A percentile compares a stretch with the other conserved stretches of the same genome.
These are phyloP conservation scores for Periconia sp. DNA, from an alignment of 2,329 filamentous ascomycete genomes.

Conservation along the genomic window DNA sequence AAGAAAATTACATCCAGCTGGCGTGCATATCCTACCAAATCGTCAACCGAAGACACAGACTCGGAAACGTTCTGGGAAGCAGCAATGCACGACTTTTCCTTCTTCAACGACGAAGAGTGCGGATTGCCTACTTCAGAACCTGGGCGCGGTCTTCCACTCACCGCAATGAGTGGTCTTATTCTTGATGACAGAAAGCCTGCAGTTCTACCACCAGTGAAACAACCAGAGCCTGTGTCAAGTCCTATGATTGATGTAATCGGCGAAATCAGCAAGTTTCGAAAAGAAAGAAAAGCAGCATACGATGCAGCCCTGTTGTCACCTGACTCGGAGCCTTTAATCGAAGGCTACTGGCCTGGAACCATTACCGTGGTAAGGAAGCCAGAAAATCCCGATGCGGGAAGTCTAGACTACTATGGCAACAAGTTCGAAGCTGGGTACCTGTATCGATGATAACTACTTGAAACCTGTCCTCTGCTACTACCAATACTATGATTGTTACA, in stretches of 20 bases:
- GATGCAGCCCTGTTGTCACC: slow-evolving; percentile 33
- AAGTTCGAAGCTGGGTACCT: slow-evolving; percentile 37
- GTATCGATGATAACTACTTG: background rate
- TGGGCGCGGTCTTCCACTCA: slow-evolving; percentile 48
- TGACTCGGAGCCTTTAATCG: slow-evolving; percentile 43
- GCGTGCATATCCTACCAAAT: slow-evolving; percentile 51
- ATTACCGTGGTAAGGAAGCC: slow-evolving; percentile 58
- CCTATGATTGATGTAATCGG: slow-evolving; percentile 52
- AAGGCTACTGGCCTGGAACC: slow-evolving; percentile 62
- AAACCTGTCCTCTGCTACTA: background rate
- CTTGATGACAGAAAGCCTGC: slow-evolving; percentile 20
- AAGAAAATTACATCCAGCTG: slow-evolving; percentile 48
- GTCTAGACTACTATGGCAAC: slow-evolving; percentile 55
- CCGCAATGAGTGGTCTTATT: slow-evolving; percentile 49
- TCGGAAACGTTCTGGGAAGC: slow-evolving; percentile 62
- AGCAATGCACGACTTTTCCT: slow-evolving; percentile 62
- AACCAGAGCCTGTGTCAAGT: slow-evolving; percentile 11
- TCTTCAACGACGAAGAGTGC: slow-evolving; percentile 62
- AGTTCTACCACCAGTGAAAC: slow-evolving; percentile 6
- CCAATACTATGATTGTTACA: too few relatives aligned
- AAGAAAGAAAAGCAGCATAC: slow-evolving; percentile 54
- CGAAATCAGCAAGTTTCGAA: slow-evolving; percentile 57
- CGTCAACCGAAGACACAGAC: slow-evolving; percentile 61
- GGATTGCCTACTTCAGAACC: slow-evolving; percentile 51
- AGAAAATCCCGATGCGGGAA: slow-evolving; percentile 44